Percentiles rank a stretch among this genome's conserved stretches.
These are phyloP conservation scores for Saraca asoca DNA, from an alignment of 331 rosid species.

Conservation along the genomic window DNA sequence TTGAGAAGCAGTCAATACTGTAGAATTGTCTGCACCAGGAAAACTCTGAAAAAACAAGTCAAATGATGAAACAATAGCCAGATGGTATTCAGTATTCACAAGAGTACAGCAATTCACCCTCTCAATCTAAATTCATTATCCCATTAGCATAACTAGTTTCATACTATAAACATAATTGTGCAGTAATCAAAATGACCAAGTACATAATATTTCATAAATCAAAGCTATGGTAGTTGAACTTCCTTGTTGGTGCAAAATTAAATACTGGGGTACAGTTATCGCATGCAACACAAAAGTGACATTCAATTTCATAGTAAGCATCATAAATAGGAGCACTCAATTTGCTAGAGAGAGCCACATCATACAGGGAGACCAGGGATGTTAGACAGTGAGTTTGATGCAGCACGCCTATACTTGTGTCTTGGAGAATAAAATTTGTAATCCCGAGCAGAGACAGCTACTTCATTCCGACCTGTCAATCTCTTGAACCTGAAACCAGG, in stretches of 20 bases:
- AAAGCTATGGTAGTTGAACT: slow-evolving; percentile 25
- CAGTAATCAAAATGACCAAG: slow-evolving; percentile 21
- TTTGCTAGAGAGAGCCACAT: slow-evolving; percentile 29
- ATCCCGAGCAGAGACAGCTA: slow-evolving; percentile 67
- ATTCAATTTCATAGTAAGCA: slow-evolving; percentile 7
- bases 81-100: slow-evolving; percentile 6
- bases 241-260: not conserved
- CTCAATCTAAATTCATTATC: slow-evolving; percentile 8
- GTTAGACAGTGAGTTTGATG: slow-evolving; percentile 63
- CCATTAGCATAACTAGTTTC: slow-evolving; percentile 6
- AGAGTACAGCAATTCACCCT: slow-evolving; percentile 22
- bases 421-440: slow-evolving; percentile 94
- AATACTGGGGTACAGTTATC: slow-evolving; percentile 17
- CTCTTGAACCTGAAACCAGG: slow-evolving; percentile 71
- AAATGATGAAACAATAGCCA: slow-evolving; percentile 11
- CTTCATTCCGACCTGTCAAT: slow-evolving; percentile 91
- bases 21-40: slow-evolving; percentile 67
- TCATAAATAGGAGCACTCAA: slow-evolving; percentile 28
- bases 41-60: slow-evolving; percentile 60
- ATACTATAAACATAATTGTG: slow-evolving; percentile 15
- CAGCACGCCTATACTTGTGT: slow-evolving; percentile 79
- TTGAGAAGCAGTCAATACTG: slow-evolving; percentile 59
- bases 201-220: slow-evolving; percentile 17
- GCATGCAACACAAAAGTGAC: slow-evolving; percentile 21
- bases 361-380: slow-evolving; percentile 64